Evolutionary conservation across 2,329 filamentous ascomycete genomes (phyloP).

Genomic region (Taxawa tesnikishii): DNA sequence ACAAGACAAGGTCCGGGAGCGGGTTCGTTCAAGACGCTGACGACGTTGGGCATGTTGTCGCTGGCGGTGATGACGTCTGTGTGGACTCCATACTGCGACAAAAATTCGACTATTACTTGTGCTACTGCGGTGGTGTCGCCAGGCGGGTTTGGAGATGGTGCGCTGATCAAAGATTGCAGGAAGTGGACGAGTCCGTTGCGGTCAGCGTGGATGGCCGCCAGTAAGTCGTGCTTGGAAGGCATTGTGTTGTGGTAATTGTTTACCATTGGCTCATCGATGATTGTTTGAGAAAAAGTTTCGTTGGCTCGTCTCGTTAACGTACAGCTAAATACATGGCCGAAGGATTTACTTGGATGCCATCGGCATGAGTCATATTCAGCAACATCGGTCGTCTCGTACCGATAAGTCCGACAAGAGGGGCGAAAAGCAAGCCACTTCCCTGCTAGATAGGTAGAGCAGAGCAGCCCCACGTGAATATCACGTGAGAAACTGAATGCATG

Average conservation of each 20-base stretch:
- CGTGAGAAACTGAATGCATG: no score
- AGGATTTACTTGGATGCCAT: no score
- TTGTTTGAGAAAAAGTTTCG: no score
- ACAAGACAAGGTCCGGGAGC: slow-evolving; percentile 19
- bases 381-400: no score
- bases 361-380: no score
- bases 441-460: no score
- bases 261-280: no score
- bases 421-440: no score
- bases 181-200: slow-evolving; percentile 16
- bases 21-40: slow-evolving; percentile 15
- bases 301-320: no score
- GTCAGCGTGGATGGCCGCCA: slow-evolving; percentile 15
- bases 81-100: slow-evolving; percentile 14
- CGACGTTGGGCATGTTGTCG: slow-evolving; percentile 21
- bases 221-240: slow-evolving; percentile 12
- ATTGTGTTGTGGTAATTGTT: not conserved
- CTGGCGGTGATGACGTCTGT: slow-evolving; percentile 18
- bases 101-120: slow-evolving; percentile 18
- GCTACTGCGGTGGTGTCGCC: slow-evolving; percentile 25
- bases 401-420: no score
- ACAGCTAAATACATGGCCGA: no score
- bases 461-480: no score
- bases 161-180: slow-evolving; percentile 21
- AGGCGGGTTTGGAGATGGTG: slow-evolving; percentile 26